Conservation (phyloP, 192 early-diverging fungal genomes). For the Mortierella hygrophila region DNA sequence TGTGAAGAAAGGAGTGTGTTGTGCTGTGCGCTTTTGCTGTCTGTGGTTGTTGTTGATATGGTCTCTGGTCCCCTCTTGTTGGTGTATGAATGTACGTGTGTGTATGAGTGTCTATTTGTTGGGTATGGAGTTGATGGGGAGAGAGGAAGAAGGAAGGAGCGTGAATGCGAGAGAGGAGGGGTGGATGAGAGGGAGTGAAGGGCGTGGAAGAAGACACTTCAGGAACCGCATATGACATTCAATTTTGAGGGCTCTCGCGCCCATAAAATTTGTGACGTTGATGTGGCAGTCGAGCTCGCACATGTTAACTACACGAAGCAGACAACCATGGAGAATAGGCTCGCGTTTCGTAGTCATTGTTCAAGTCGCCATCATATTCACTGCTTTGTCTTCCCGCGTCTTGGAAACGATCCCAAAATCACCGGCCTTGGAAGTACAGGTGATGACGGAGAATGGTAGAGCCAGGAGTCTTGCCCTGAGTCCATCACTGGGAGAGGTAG, state of each 20-base stretch:
- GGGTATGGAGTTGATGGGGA: background rate
- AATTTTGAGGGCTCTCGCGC: no score
- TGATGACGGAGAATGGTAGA: no score
- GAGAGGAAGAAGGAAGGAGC: background rate
- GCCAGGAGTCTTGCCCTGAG: no score
- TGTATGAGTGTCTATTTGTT: background rate
- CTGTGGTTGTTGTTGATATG: background rate
- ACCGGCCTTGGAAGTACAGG: no score
- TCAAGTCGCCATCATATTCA: no score
- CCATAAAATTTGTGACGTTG: background rate
- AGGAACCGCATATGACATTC: background rate
- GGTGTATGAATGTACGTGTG: background rate
- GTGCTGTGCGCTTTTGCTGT: background rate
- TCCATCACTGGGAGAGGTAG: no score
- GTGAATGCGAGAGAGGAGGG: background rate
- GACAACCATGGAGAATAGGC: background rate
- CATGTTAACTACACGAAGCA: background rate
- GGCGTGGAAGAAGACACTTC: background rate
- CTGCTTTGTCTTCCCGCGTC: no score
- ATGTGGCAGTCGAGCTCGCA: background rate
- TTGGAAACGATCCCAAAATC: no score
- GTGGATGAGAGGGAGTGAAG: background rate
- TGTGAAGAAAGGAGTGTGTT: background rate
- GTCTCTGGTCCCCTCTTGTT: background rate
- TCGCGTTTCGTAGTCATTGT: background rate